Conservation (phyloP, 371 early-diverging fungal species). For the Syncephalastrum sp. region DNA sequence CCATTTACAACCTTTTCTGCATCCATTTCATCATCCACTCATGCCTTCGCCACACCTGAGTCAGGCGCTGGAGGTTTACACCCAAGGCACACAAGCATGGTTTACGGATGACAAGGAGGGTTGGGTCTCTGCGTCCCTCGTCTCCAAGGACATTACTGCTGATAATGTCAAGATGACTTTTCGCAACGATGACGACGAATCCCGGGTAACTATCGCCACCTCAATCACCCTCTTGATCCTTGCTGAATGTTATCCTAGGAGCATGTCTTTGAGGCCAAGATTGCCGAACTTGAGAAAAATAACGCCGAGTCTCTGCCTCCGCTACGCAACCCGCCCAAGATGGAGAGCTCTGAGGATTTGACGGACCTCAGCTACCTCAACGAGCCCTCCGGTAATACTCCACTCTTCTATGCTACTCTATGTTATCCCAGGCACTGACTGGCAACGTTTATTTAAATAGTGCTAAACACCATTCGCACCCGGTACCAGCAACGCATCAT, state of each 20-base stretch:
- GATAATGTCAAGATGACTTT: conserved; percentile 59
- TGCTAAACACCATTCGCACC: conserved; percentile 85
- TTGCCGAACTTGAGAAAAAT: conserved; percentile 63
- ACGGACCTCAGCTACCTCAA: conserved; percentile 90
- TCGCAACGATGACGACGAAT: conserved; percentile 55
- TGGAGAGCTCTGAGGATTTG: conserved; percentile 90
- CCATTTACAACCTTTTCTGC: neutral
- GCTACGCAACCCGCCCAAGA: conserved; percentile 85
- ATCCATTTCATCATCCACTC: conserved; percentile 9
- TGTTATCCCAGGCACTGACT: neutral
- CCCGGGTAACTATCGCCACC: conserved; percentile 16
- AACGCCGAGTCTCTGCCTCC: conserved; percentile 77
- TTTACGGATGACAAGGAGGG: conserved; percentile 84
- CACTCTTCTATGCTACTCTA: neutral
- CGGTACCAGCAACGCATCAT: conserved; percentile 89
- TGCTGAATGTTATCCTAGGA: conserved; percentile 47
- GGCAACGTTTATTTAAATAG: conserved; percentile 26
- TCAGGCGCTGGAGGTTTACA: conserved; percentile 52
- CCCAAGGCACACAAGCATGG: conserved; percentile 82
- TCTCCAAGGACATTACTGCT: conserved; percentile 51
- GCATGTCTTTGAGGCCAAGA: conserved; percentile 69
- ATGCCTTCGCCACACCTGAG: conserved; percentile 18
- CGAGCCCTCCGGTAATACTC: conserved; percentile 80
- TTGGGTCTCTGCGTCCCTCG: conserved; percentile 77
- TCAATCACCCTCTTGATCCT: neutral